phyloP scores from a whole-genome alignment of 129 eudicot genomes.

The Silybum marianum region DNA sequence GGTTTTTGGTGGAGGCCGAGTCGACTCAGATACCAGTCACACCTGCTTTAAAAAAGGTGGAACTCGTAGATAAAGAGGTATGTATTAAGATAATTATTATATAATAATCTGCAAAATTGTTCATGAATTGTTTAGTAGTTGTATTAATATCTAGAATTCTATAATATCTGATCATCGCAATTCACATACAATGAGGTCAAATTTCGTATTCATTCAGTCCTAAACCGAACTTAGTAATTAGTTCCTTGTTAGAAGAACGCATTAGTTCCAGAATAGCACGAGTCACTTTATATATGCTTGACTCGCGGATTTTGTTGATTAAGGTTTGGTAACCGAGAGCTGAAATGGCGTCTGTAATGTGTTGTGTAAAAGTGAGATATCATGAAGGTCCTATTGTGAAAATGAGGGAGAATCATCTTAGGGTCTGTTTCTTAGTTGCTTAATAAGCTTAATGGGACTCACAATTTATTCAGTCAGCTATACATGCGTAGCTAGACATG shows the following conservation, averaged over 20 bases:
- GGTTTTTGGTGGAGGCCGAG: constrained; percentile 97
- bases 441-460: too few species aligned
- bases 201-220: background rate
- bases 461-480: too few species aligned
- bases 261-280: background rate
- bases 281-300: background rate
- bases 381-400: background rate
- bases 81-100: background rate
- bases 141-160: background rate
- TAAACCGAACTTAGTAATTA: background rate
- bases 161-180: background rate
- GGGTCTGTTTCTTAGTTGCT: too few species aligned
- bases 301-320: background rate
- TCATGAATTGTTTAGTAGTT: background rate
- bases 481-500: too few species aligned
- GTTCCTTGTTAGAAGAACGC: constrained; percentile 1
- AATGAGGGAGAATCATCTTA: constrained; percentile 1
- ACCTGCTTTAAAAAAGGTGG: constrained; percentile 77
- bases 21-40: constrained; percentile 78
- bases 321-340: background rate
- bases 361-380: background rate
- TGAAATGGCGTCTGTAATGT: background rate
- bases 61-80: constrained; percentile 74
- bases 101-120: background rate
- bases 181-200: background rate